Conservation (phyloP, 495 filamentous ascomycete genomes). For the Aspergillus steynii region DNA sequence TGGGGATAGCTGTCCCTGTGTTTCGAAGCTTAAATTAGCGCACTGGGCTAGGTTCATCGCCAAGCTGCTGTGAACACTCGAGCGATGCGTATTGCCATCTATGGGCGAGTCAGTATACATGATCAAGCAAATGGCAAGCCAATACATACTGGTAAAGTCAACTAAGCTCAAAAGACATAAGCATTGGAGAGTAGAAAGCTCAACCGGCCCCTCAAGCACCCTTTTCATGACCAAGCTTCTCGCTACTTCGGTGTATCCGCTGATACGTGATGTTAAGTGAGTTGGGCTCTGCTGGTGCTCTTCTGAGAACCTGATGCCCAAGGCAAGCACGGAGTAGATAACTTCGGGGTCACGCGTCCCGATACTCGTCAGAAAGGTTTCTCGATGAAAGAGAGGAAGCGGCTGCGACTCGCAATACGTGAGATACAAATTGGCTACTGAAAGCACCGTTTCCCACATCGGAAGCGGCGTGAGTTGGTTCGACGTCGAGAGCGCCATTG, state of each 20-base stretch:
- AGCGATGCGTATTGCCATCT: constrained; percentile 51
- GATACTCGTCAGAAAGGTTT: constrained; percentile 37
- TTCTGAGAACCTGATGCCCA: constrained; percentile 37
- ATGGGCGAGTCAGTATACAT: neutral
- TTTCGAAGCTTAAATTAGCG: constrained; percentile 41
- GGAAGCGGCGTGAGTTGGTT: constrained; percentile 27
- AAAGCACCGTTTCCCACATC: constrained; percentile 41
- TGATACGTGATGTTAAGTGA: constrained; percentile 21
- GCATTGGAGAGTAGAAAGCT: constrained; percentile 49
- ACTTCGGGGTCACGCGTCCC: constrained; percentile 40
- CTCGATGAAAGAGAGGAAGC: constrained; percentile 43
- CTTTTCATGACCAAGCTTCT: constrained; percentile 42
- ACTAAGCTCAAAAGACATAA: constrained; percentile 48
- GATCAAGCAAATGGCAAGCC: neutral
- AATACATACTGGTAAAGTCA: constrained; percentile 44
- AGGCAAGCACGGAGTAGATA: constrained; percentile 41
- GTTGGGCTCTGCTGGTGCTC: constrained; percentile 16
- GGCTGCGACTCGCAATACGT: constrained; percentile 49
- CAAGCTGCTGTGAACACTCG: constrained; percentile 49
- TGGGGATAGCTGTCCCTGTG: constrained; percentile 18
- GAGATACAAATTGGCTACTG: constrained; percentile 41
- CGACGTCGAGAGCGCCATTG: constrained; percentile 10
- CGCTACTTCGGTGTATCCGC: constrained; percentile 45
- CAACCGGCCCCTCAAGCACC: constrained; percentile 45
- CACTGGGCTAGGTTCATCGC: constrained; percentile 49